These are phyloP conservation scores for Sedum album DNA, from an alignment of 164 flowering plant genomes.

Conservation along the genomic window DNA sequence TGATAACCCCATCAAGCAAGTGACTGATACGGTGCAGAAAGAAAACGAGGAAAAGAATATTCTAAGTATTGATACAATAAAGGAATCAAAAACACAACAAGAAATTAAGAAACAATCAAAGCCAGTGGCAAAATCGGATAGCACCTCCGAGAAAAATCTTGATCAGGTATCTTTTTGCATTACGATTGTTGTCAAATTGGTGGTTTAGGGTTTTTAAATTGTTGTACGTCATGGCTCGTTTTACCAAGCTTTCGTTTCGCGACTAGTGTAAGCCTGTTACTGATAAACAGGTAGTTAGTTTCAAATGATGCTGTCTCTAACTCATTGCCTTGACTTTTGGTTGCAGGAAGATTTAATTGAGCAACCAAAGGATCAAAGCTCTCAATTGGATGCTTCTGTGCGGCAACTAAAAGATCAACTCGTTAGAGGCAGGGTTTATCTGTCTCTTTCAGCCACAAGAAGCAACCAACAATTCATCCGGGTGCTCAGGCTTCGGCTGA, in stretches of 20 bases:
- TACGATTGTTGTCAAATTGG: neutral
- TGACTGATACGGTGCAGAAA: constrained; percentile 22
- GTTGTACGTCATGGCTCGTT: too few relatives aligned
- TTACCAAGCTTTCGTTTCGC: too few relatives aligned
- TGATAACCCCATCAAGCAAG: constrained; percentile 45
- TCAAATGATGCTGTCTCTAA: too few relatives aligned
- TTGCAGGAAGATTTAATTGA: constrained; percentile 18
- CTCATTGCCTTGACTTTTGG: constrained; percentile 4
- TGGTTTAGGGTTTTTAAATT: neutral
- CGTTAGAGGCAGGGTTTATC: constrained; percentile 59
- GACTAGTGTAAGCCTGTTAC: too few relatives aligned
- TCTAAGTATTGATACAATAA: constrained; percentile 12
- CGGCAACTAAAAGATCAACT: constrained; percentile 75
- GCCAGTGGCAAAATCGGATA: constrained; percentile 7
- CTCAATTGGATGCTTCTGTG: constrained; percentile 40
- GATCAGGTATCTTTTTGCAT: neutral
- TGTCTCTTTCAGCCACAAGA: constrained; percentile 52
- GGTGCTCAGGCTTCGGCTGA: constrained; percentile 63
- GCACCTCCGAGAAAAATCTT: neutral
- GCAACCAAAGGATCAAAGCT: constrained; percentile 23
- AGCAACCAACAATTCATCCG: constrained; percentile 58
- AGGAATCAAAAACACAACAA: constrained; percentile 4
- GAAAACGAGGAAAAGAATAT: constrained; percentile 8
- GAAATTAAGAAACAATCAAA: constrained; percentile 10
- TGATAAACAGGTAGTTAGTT: too few relatives aligned